Conservation (phyloP, 2,329 filamentous ascomycete species). For the Botrytis byssoidea region DNA sequence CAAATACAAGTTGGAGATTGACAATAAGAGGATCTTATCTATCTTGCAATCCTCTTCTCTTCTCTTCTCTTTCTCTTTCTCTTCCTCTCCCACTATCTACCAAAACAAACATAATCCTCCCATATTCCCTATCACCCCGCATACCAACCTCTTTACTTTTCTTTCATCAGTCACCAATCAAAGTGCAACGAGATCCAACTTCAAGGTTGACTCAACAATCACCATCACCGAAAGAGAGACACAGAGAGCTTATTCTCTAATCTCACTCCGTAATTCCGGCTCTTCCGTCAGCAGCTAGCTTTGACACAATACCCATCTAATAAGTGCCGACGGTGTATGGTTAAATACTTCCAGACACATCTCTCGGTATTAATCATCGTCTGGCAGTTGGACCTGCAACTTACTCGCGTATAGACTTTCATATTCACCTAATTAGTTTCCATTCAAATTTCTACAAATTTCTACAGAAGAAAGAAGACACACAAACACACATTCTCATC, state of each 20-base stretch:
- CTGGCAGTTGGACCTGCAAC: neutral
- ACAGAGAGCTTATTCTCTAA: neutral
- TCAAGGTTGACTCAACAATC: neutral
- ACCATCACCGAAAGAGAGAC: neutral
- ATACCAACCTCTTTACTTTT: slow-evolving; percentile 10
- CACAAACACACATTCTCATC: slow-evolving; percentile 8
- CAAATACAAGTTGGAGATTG: neutral
- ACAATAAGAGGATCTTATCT: neutral
- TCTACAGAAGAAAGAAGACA: neutral
- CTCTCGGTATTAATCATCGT: neutral
- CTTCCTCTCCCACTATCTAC: neutral
- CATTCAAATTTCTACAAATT: neutral
- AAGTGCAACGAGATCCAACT: neutral
- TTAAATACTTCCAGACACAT: neutral
- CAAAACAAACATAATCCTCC: neutral
- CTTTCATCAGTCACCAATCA: slow-evolving; percentile 11
- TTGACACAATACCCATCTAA: neutral
- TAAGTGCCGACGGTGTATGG: neutral
- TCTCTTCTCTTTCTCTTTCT: neutral
- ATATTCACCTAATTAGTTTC: neutral
- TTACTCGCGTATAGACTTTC: neutral
- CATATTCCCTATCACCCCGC: neutral
- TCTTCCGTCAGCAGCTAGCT: neutral
- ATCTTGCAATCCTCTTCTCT: neutral
- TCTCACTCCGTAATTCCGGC: neutral